phyloP scores from a whole-genome alignment of 2,329 filamentous ascomycete genomes.

The Dryadomyces quercivorus region DNA sequence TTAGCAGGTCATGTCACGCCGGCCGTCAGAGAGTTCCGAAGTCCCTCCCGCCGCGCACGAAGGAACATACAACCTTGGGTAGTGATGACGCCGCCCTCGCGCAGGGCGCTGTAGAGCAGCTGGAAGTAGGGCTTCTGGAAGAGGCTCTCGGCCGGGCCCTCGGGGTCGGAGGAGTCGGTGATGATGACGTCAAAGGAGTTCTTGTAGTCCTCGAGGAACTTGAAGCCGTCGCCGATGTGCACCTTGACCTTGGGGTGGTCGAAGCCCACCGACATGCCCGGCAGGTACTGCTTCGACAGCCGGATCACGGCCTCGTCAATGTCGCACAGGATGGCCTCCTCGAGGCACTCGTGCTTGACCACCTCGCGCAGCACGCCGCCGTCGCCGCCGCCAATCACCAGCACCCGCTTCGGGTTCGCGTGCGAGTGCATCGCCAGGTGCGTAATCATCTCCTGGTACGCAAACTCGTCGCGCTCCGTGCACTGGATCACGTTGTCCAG shows the following conservation, averaged over 20 bases:
- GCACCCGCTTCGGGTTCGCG: constrained; percentile 94
- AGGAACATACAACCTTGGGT: constrained; percentile 98
- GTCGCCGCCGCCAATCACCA: constrained; percentile 96
- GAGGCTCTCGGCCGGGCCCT: constrained; percentile 87
- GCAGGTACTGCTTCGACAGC: constrained; percentile 95
- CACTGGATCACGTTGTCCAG: constrained; percentile 98
- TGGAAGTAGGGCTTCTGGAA: constrained; percentile 99
- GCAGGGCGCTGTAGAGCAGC: constrained; percentile 78
- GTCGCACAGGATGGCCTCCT: constrained; percentile 94
- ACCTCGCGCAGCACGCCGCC: constrained; percentile 96
- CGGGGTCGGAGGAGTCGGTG: constrained; percentile 95
- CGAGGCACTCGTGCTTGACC: constrained; percentile 95
- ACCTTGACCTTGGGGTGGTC: constrained; percentile 86
- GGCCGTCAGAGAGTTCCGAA: not conserved
- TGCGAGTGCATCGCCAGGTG: constrained; percentile 98
- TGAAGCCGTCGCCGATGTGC: constrained; percentile 94
- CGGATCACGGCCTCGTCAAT: constrained; percentile 99
- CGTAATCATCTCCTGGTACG: constrained; percentile 99
- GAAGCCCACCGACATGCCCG: constrained; percentile 86
- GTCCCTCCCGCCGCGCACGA: not conserved
- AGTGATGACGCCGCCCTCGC: constrained; percentile 94
- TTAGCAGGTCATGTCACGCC: constrained; percentile 2
- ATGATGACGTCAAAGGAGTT: constrained; percentile 99
- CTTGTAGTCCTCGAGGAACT: constrained; percentile 94
- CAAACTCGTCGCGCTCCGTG: constrained; percentile 98